Evolutionary conservation across 2,329 filamentous ascomycete genomes (phyloP).

Genomic region (Coleophoma cylindrospora): DNA sequence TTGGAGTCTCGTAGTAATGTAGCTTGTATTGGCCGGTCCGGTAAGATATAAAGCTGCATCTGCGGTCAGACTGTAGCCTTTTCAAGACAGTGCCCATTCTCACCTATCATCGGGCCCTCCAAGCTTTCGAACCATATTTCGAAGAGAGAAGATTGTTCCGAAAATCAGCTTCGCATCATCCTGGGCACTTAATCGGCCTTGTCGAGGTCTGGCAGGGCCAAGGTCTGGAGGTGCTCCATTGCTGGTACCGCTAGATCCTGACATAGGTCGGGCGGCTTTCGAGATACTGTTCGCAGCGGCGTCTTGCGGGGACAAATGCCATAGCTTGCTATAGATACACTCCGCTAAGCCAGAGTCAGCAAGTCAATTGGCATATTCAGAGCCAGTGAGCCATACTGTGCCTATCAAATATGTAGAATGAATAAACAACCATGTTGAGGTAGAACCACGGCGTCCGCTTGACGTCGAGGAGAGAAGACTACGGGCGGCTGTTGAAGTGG

Average conservation of each 20-base stretch:
- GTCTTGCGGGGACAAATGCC: constrained; percentile 46
- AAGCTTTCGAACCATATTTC: constrained; percentile 95
- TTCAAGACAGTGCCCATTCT: constrained; percentile 6
- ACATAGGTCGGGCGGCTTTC: constrained; percentile 38
- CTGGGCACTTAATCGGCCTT: constrained; percentile 39
- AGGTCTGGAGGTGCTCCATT: constrained; percentile 29
- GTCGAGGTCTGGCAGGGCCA: constrained; percentile 23
- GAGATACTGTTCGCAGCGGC: neutral
- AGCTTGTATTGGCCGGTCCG: constrained; percentile 94
- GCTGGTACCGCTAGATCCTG: constrained; percentile 38
- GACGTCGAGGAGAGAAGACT: neutral
- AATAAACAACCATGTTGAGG: constrained; percentile 80
- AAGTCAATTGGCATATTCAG: neutral
- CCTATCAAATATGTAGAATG: constrained; percentile 98
- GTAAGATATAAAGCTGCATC: constrained; percentile 78
- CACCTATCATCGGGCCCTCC: constrained; percentile 82
- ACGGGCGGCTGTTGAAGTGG: neutral
- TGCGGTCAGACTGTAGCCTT: neutral
- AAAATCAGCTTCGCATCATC: constrained; percentile 98
- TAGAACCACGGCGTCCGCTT: neutral
- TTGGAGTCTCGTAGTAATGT: constrained; percentile 98
- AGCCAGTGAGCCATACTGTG: constrained; percentile 62
- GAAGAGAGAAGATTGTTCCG: constrained; percentile 90
- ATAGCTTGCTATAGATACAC: constrained; percentile 92
- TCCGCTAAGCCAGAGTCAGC: constrained; percentile 57